phyloP scores from a whole-genome alignment of 768 basidiomycete genomes.

The Phaeolepiota aurea region DNA sequence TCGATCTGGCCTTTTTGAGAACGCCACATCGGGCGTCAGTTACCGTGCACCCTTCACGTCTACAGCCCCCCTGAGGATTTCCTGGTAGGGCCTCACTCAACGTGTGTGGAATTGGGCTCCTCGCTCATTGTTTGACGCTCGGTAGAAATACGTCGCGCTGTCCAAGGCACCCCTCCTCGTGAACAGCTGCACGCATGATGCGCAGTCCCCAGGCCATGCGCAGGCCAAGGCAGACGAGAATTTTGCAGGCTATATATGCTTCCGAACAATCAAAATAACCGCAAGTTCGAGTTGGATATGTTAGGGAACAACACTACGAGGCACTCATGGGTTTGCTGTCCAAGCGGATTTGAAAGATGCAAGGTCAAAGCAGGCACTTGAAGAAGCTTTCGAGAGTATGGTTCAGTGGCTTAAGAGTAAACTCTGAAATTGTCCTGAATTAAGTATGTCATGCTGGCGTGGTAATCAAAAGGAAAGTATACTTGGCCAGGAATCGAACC shows the following conservation, averaged over 20 bases:
- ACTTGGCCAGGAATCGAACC: too few species aligned
- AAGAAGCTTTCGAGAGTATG: slow-evolving; percentile 50
- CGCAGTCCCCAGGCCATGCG: slow-evolving; percentile 37
- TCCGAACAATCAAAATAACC: too few species aligned
- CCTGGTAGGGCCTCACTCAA: too few species aligned
- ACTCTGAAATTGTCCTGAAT: too few species aligned
- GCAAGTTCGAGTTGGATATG: slow-evolving; percentile 43
- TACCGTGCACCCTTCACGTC: slow-evolving; percentile 55
- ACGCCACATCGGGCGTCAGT: slow-evolving; percentile 38
- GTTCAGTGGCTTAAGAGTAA: slow-evolving; percentile 46
- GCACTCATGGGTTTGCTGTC: slow-evolving; percentile 47
- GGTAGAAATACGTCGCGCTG: slow-evolving; percentile 35
- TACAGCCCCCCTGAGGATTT: slow-evolving; percentile 53
- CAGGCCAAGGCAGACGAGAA: slow-evolving; percentile 40
- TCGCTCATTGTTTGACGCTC: neutral
- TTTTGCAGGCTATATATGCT: slow-evolving; percentile 37
- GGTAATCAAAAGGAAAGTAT: too few species aligned
- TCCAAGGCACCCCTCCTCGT: slow-evolving; percentile 55
- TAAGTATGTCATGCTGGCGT: too few species aligned
- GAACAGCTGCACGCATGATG: slow-evolving; percentile 53
- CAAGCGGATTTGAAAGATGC: slow-evolving; percentile 40
- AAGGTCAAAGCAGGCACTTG: slow-evolving; percentile 51
- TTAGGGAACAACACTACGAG: slow-evolving; percentile 36
- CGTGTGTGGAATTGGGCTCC: neutral
- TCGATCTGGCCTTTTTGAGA: slow-evolving; percentile 57